Percentiles rank a stretch among this genome's conserved stretches.
Conservation (phyloP, 2,329 filamentous ascomycete species). For the Incumbomyces delicatus region DNA sequence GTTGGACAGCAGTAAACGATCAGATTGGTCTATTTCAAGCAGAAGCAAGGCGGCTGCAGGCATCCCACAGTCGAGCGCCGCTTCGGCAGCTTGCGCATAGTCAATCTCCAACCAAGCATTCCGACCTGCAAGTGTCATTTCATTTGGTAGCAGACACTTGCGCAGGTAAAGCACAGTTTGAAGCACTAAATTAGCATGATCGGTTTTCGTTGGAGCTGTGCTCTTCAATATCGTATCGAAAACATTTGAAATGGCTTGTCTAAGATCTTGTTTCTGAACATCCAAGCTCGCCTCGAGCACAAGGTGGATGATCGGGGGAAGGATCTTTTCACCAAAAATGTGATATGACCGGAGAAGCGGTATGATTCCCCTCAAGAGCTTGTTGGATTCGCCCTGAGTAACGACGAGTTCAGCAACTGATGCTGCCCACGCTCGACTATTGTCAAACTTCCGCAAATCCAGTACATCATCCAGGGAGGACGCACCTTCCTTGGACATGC, state of each 20-base stretch:
- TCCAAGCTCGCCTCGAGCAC: conserved; percentile 55
- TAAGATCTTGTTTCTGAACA: conserved; percentile 52
- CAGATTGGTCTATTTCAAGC: conserved; percentile 37
- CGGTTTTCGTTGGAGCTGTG: conserved; percentile 33
- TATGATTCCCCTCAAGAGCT: conserved; percentile 59
- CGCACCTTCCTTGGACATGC: no score
- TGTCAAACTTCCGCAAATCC: not conserved
- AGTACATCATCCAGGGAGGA: not conserved
- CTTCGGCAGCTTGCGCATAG: conserved; percentile 56
- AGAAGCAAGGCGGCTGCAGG: conserved; percentile 68
- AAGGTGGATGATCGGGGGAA: conserved; percentile 79
- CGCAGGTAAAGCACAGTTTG: conserved; percentile 80
- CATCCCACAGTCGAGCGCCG: conserved; percentile 70
- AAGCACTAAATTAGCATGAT: conserved; percentile 63
- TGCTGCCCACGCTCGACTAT: conserved; percentile 46
- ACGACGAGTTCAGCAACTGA: conserved; percentile 54
- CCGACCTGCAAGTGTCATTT: conserved; percentile 69
- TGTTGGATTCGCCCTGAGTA: conserved; percentile 49
- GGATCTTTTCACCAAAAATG: conserved; percentile 60
- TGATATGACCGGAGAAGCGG: conserved; percentile 56
- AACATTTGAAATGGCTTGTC: conserved; percentile 54
- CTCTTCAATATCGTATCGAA: conserved; percentile 40
- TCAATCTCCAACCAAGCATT: conserved; percentile 80
- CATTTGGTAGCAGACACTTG: conserved; percentile 63
- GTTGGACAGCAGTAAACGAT: conserved; percentile 33